These are phyloP conservation scores for Chlorella sp. DNA, from an alignment of 139 green algal species.

Conservation along the genomic window DNA sequence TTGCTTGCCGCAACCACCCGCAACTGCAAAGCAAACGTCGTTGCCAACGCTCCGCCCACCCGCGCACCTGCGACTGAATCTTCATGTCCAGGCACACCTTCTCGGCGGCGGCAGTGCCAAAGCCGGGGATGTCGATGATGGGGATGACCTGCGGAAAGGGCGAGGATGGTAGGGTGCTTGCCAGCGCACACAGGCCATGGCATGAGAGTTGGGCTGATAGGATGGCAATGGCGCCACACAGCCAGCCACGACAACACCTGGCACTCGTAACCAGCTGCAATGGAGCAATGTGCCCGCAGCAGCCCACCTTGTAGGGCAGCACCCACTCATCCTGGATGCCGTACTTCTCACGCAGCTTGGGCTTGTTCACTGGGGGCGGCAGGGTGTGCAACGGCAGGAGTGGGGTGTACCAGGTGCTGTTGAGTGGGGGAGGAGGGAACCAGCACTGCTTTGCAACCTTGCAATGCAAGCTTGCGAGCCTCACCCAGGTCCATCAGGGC, in stretches of 20 bases:
- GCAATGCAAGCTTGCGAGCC: neutral
- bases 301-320: conserved; percentile 84
- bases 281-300: no score
- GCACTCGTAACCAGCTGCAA: no score
- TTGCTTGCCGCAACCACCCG: no score
- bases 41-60: neutral
- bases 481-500: conserved; percentile 57
- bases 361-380: conserved; percentile 86
- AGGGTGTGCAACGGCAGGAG: no score
- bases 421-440: no score
- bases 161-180: no score
- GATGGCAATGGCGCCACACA: no score
- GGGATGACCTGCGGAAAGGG: conserved; percentile 73
- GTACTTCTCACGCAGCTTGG: conserved; percentile 95
- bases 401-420: no score
- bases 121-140: conserved; percentile 97
- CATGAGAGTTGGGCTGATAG: no score
- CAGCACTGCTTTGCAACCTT: no score
- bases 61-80: conserved; percentile 76
- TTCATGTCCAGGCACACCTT: conserved; percentile 93
- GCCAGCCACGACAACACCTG: neutral
- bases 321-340: conserved; percentile 95
- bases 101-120: conserved; percentile 81
- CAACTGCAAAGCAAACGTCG: neutral
- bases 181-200: no score